These are phyloP conservation scores for Botrytis squamosa DNA, from an alignment of 2,329 filamentous ascomycete species.

Conservation along the genomic window DNA sequence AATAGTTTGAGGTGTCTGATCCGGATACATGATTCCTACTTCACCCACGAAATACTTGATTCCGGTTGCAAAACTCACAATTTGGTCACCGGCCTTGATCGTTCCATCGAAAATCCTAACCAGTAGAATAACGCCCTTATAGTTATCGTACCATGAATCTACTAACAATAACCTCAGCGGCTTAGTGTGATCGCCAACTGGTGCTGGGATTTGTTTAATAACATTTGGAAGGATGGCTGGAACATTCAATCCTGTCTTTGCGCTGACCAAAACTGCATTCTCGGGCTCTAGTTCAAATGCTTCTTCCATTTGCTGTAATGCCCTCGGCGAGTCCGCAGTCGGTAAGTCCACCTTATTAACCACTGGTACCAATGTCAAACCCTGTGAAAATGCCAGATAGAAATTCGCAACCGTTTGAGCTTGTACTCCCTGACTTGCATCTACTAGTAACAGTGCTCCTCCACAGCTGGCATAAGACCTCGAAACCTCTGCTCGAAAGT, in stretches of 20 bases:
- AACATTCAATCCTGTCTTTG: conserved; percentile 91
- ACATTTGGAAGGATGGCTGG: conserved; percentile 79
- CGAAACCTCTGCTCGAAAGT: conserved; percentile 95
- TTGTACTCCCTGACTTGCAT: conserved; percentile 94
- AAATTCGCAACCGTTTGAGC: conserved; percentile 99
- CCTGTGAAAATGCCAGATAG: conserved; percentile 93
- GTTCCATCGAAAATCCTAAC: conserved; percentile 89
- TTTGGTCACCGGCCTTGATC: conserved; percentile 75
- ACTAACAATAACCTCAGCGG: conserved; percentile 84
- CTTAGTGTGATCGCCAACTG: conserved; percentile 68
- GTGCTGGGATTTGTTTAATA: conserved; percentile 79
- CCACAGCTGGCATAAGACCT: conserved; percentile 95
- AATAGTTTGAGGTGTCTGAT: conserved; percentile 75
- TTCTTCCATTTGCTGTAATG: conserved; percentile 79
- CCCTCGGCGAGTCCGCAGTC: conserved; percentile 81
- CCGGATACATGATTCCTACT: conserved; percentile 93
- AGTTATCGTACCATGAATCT: conserved; percentile 98
- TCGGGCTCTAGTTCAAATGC: conserved; percentile 85
- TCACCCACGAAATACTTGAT: conserved; percentile 92
- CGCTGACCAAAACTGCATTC: conserved; percentile 76
- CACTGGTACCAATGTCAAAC: conserved; percentile 81
- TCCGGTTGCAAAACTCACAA: conserved; percentile 86
- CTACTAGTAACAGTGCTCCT: conserved; percentile 86
- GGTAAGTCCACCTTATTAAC: conserved; percentile 96
- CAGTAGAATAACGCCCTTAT: conserved; percentile 87